Conservation (phyloP, 2,329 filamentous ascomycete species). For the Davidsoniella australis region DNA sequence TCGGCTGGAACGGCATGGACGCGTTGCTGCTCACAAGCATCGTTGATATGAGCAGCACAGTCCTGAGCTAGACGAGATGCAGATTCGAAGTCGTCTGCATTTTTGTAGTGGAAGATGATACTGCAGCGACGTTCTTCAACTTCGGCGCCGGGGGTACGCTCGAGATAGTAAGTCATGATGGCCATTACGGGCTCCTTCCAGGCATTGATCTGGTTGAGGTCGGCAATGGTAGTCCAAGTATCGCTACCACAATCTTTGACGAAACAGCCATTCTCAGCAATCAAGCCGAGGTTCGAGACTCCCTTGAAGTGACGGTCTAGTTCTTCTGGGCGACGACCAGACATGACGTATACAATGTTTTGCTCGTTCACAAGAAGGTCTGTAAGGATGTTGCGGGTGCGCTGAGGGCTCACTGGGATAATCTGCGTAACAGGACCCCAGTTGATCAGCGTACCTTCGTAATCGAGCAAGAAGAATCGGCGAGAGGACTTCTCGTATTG, state of each 20-base stretch:
- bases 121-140: conserved; percentile 88
- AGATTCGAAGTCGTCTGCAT: conserved; percentile 23
- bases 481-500: conserved; percentile 49
- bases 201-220: conserved; percentile 47
- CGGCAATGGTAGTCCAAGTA: conserved; percentile 63
- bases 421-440: conserved; percentile 75
- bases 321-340: conserved; percentile 69
- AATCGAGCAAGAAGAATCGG: conserved; percentile 78
- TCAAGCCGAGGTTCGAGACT: conserved; percentile 69
- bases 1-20: conserved; percentile 73
- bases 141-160: conserved; percentile 73
- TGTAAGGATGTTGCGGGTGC: conserved; percentile 66
- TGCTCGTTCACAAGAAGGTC: conserved; percentile 63
- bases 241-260: conserved; percentile 52
- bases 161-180: conserved; percentile 77
- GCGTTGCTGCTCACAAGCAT: conserved; percentile 67
- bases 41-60: conserved; percentile 88
- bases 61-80: conserved; percentile 71
- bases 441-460: conserved; percentile 80
- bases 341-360: conserved; percentile 91
- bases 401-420: conserved; percentile 67
- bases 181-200: conserved; percentile 76
- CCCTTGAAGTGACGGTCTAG: conserved; percentile 72
- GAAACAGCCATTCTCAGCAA: conserved; percentile 91
- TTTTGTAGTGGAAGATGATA: conserved; percentile 26